phyloP scores from a whole-genome alignment of 1,139 yeast species.

The Hemisphaericaspora xylanilytica region DNA sequence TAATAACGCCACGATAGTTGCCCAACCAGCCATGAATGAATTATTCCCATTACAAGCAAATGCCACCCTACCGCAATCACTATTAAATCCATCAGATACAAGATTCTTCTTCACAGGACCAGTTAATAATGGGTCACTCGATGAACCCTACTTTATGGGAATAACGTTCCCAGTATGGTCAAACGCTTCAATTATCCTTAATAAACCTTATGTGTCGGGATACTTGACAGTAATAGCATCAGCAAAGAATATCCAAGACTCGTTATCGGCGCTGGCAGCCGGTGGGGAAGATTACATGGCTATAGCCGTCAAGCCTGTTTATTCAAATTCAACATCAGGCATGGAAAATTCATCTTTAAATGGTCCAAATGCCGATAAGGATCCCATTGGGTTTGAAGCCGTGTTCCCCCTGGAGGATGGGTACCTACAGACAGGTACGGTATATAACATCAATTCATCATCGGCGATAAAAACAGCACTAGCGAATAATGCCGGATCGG shows the following conservation, averaged over 20 bases:
- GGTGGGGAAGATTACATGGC: constrained; percentile 29
- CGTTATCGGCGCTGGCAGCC: constrained; percentile 50
- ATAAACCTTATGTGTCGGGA: constrained; percentile 63
- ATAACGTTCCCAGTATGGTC: constrained; percentile 70
- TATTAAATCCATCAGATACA: constrained; percentile 15
- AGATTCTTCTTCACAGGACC: constrained; percentile 62
- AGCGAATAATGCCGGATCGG: constrained; percentile 43
- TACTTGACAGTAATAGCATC: constrained; percentile 65
- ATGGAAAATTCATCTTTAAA: not conserved
- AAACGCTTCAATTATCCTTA: constrained; percentile 65
- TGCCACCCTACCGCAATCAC: constrained; percentile 39
- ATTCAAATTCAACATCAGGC: constrained; percentile 16
- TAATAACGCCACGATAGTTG: constrained; percentile 30
- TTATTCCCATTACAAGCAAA: constrained; percentile 55
- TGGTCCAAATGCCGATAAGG: constrained; percentile 3
- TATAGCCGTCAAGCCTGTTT: constrained; percentile 34
- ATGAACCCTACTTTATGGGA: constrained; percentile 46
- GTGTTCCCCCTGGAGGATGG: constrained; percentile 31
- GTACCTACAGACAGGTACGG: constrained; percentile 20
- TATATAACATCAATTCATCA: constrained; percentile 29
- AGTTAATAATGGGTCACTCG: constrained; percentile 35
- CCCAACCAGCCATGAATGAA: constrained; percentile 31
- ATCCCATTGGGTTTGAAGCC: constrained; percentile 33
- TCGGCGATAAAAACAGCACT: constrained; percentile 44
- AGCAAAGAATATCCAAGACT: constrained; percentile 51